Evolutionary conservation across 345 rosid genomes (phyloP), one percentile per base, ranked within the genome.

Genomic region (Dipteronia dyeriana): DNA sequence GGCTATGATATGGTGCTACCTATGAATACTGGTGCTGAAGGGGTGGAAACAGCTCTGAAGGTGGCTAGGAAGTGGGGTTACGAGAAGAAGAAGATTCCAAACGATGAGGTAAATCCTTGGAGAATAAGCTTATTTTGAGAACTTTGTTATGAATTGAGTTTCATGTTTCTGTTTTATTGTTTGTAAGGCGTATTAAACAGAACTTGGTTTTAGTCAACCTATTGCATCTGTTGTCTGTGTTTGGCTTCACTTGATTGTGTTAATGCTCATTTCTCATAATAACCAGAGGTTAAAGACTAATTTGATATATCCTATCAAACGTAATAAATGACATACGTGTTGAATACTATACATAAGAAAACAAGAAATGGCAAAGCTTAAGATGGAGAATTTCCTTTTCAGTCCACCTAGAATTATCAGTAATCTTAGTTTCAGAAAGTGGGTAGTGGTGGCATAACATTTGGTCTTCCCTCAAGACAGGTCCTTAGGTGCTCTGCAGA

Each of bases 41-140:
- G 99, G 77, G 98, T 94, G 49, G 98, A 96, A 79, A 94, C 99
- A 14, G 97, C 97, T 74, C 83, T 96, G 81, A 92, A 96, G 79
- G n/a, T 91, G 87, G 98, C 98, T 3, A 90, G 99, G 78, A 96
- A 96, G 85, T 96, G 98, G 99, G 99, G 99, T 80, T 88, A 91
- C 54, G 90, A 86, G 73, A 92, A 88, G 83, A 96, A 96, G 82
- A 80, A 80, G 6, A 90, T 96, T 43, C 90, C 97, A 54, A 88
- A 84, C 79, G 90, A 96, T 79, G 91, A 92, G 97, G 98, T 91
- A 77, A 74, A 19, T 41, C 2, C 38, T 22, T 68, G 9, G 9
- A 75, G 59, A 29, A 26, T 38, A 7, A 34, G 26, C 49, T 67
- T 71, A n/a, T 19, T 60, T 7, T 43, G 41, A 67, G 67, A 64